Percentiles rank a stretch among this genome's conserved stretches.
phyloP scores from a whole-genome alignment of 2,329 filamentous ascomycete species.

The Fusarium incarnatum region DNA sequence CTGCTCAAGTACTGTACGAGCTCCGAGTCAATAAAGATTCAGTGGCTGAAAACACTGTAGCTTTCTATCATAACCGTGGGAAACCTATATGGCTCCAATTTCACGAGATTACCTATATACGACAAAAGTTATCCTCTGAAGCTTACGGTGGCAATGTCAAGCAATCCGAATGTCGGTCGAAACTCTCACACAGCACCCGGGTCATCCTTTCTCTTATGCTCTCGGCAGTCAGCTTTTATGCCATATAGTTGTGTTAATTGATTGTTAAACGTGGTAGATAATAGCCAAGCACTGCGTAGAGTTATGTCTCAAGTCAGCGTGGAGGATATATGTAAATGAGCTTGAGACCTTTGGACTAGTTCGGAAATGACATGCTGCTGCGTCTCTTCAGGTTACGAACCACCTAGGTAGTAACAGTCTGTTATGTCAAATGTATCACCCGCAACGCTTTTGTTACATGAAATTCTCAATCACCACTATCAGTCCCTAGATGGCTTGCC shows the following conservation, averaged over 20 bases:
- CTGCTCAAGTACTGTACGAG: neutral
- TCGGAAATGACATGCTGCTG: neutral
- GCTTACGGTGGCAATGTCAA: neutral
- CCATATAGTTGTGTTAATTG: neutral
- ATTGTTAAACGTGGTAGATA: neutral
- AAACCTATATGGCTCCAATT: neutral
- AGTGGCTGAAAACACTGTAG: neutral
- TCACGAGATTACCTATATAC: too few relatives aligned
- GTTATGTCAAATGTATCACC: neutral
- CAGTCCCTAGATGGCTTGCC: neutral
- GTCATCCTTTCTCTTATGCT: neutral
- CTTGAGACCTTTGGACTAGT: neutral
- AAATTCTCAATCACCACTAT: neutral
- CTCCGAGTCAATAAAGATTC: neutral
- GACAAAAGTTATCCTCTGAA: neutral
- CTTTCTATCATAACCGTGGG: neutral
- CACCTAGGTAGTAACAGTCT: neutral
- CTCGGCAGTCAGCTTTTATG: neutral
- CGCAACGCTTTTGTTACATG: neutral
- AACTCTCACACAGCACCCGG: neutral
- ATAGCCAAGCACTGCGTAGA: neutral
- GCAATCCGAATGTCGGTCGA: neutral
- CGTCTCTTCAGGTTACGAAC: neutral
- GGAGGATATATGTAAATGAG: neutral
- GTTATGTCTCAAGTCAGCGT: neutral